These are phyloP conservation scores for Fusarium hainanense DNA, from an alignment of 2,329 filamentous ascomycete genomes.

Conservation along the genomic window DNA sequence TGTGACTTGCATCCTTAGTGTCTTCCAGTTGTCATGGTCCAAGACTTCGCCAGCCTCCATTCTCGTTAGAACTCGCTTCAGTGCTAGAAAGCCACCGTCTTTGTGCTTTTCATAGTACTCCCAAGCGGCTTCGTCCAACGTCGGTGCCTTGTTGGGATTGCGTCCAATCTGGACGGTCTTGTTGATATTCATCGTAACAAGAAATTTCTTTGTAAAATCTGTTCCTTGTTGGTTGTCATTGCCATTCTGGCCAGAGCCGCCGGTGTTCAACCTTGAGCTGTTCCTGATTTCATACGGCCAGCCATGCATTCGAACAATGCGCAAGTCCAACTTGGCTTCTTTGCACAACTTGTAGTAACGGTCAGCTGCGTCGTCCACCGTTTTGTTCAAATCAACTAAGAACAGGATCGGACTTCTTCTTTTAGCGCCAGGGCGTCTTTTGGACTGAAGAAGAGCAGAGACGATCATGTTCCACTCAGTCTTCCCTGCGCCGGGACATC, in stretches of 20 bases:
- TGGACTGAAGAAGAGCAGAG: conserved; percentile 53
- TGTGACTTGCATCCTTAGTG: conserved; percentile 49
- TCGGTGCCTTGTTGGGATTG: conserved; percentile 49
- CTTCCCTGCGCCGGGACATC: conserved; percentile 61
- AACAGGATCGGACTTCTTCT: conserved; percentile 54
- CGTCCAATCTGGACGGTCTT: conserved; percentile 22
- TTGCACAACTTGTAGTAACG: conserved; percentile 55
- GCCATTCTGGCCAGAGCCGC: not conserved
- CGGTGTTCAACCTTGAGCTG: conserved; percentile 46
- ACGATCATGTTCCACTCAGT: conserved; percentile 60
- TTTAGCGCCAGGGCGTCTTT: conserved; percentile 38
- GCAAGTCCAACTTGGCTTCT: conserved; percentile 49
- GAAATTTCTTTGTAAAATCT: conserved; percentile 53
- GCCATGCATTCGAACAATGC: conserved; percentile 55
- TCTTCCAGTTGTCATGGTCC: conserved; percentile 45
- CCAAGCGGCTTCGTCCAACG: conserved; percentile 58
- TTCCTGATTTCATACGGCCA: conserved; percentile 54
- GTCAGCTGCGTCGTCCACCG: conserved; percentile 58
- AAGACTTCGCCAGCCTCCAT: conserved; percentile 46
- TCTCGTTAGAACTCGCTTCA: conserved; percentile 53
- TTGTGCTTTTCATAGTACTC: conserved; percentile 52
- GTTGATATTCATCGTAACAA: conserved; percentile 44
- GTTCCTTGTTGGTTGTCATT: conserved; percentile 8
- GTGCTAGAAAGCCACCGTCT: conserved; percentile 46
- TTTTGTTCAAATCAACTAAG: conserved; percentile 60